phyloP scores from a whole-genome alignment of 2,329 filamentous ascomycete species.

The Penicillium verrucosum region DNA sequence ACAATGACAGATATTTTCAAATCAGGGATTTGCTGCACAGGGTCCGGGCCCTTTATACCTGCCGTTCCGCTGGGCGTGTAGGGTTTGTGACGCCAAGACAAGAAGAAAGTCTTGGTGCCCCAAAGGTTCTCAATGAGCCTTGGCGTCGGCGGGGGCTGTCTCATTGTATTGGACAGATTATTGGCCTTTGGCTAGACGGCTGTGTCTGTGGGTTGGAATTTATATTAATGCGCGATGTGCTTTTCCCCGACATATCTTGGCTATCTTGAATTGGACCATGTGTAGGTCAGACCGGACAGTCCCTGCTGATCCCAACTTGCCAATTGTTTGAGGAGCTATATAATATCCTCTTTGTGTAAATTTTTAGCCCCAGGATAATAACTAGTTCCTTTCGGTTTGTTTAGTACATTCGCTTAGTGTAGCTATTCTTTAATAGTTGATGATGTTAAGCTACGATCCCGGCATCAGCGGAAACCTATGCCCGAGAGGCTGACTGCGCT shows the following conservation, averaged over 20 bases:
- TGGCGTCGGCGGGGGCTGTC: background rate
- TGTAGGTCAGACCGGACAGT: background rate
- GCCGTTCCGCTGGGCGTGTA: slow-evolving; percentile 10
- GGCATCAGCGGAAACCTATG: background rate
- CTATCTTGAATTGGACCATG: background rate
- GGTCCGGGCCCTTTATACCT: slow-evolving; percentile 5
- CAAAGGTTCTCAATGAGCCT: slow-evolving; percentile 20
- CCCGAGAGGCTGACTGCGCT: background rate
- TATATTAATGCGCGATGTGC: background rate
- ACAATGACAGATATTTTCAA: background rate
- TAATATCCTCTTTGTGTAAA: too few relatives aligned
- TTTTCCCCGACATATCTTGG: background rate
- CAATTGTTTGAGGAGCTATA: background rate
- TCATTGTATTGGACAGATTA: background rate
- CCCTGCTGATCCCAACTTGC: background rate
- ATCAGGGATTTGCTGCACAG: background rate
- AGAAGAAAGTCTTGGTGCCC: slow-evolving; percentile 19
- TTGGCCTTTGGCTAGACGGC: background rate
- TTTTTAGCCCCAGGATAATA: background rate
- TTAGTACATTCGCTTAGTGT: background rate
- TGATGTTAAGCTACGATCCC: background rate
- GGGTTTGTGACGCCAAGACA: slow-evolving; percentile 13
- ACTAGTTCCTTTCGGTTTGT: background rate
- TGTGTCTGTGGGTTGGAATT: background rate
- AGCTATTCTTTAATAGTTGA: background rate